Conservation (phyloP, 75 land plant genomes). For the Selaginella tamariscina region DNA sequence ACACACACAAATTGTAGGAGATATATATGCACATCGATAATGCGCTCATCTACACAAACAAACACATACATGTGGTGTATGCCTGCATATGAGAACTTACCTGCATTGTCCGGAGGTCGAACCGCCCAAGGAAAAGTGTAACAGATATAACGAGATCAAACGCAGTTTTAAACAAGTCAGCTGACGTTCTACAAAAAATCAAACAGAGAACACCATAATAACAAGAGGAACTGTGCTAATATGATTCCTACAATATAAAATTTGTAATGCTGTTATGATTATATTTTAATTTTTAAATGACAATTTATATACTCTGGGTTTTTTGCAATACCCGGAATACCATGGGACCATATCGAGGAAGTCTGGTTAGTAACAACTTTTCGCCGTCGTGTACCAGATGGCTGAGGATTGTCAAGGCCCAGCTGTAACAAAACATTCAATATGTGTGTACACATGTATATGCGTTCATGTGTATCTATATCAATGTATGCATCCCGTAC, state of each 20-base stretch:
- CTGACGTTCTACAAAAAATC: conserved; percentile 63
- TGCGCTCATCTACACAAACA: too few relatives aligned
- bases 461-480: too few relatives aligned
- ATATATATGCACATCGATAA: too few relatives aligned
- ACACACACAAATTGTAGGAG: too few relatives aligned
- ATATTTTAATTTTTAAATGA: too few relatives aligned
- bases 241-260: too few relatives aligned
- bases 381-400: conserved; percentile 39
- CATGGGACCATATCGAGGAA: conserved; percentile 99
- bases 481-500: too few relatives aligned
- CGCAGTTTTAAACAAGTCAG: conserved; percentile 95
- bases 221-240: too few relatives aligned
- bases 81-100: conserved; percentile 35
- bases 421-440: conserved; percentile 28
- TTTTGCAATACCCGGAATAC: conserved; percentile 75
- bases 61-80: too few relatives aligned
- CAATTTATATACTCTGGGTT: background rate
- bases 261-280: too few relatives aligned
- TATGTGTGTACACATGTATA: background rate
- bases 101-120: conserved; percentile 99
- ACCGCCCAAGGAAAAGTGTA: conserved; percentile 94
- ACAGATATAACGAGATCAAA: conserved; percentile 96
- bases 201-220: background rate
- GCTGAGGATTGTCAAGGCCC: conserved; percentile 89
- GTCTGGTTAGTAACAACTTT: conserved; percentile 55